These are phyloP conservation scores for Dittrichia graveolens DNA, from an alignment of 129 eudicot species.

Conservation along the genomic window DNA sequence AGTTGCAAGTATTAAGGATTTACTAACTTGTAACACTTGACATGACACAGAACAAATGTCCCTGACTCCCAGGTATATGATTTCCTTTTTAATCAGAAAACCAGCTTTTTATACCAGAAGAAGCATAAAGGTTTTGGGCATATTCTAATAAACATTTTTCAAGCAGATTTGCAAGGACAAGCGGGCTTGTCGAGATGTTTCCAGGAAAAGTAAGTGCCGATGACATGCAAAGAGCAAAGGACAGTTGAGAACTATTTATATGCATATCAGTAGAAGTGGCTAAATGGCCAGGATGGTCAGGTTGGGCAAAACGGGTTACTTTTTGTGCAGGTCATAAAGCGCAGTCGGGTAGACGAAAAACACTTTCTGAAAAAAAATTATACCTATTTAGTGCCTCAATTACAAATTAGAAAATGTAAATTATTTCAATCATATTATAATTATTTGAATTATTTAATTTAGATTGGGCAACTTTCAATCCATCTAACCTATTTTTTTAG, in stretches of 20 bases:
- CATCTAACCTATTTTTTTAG: not conserved
- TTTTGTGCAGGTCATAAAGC: not conserved
- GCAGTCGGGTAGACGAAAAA: not conserved
- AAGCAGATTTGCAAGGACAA: constrained; percentile 1
- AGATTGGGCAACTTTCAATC: not conserved
- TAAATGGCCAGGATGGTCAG: not conserved
- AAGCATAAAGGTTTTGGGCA: not conserved
- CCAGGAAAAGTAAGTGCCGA: not conserved
- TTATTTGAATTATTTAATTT: no score
- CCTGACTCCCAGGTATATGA: not conserved
- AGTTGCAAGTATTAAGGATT: constrained; percentile 9
- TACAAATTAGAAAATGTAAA: not conserved
- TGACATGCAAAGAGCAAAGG: constrained; percentile 19
- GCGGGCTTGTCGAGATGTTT: constrained; percentile 7
- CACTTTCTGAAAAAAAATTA: no score
- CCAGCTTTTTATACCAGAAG: not conserved
- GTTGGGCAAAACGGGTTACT: not conserved
- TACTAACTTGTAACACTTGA: not conserved
- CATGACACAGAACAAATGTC: not conserved
- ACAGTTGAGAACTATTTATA: constrained; percentile 11
- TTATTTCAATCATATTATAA: not conserved
- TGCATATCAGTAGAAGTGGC: not conserved
- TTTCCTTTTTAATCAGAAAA: not conserved
- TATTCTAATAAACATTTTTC: constrained; percentile 21
- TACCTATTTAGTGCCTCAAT: no score